Base-by-base conservation (phyloP, 352 stramenopile genomes). In the Phytophthora pseudosyringae region DNA sequence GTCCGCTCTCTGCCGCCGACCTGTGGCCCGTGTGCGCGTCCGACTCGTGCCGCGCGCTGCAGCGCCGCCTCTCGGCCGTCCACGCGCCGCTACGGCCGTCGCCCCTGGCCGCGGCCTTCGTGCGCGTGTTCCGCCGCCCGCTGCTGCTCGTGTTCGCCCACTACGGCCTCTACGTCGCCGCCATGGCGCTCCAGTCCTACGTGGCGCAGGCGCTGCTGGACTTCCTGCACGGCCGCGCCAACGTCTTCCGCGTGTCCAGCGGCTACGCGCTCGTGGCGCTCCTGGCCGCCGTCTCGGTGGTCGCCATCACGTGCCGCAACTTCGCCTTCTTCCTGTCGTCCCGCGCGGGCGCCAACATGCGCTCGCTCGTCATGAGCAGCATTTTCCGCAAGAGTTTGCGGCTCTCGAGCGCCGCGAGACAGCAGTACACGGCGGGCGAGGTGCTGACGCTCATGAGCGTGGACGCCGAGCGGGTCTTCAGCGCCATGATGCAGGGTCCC, bases 341-440 rank as follows among this genome's bases (percentile, higher is more conserved):
- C 3, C 70, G 73, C 26, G 56, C 75, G 0, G 75, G 75, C 5
- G 55, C 69, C 15, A 81, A 84, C 33, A 71, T 75, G 48, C 75
- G 74, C 8, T 46, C 64, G n/a, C 55, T 81, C 25, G 48, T 65
- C 3, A 81, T 84, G 75, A 64, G 75, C 31, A 36, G 59, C 9
- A 73, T 83, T 4, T 83, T 73, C 33, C 52, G 68, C 16, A 83
- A 83, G 47, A 51, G 86, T 74, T 16, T 97, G 80, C 85, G 46
- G 49, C 80, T 59, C 33, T 97, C 40, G 8, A 87, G 35, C 47
- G 84, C 26, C 62, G 76, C 51, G 13, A 65, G 69, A 8, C 69
- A 75, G 43, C 12, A 44, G 5, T 75, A 78, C 57, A 80, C 74
- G 0, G 71, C 74, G 2, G 74, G 74, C 9, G 71, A 82, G 53